Base-by-base conservation (phyloP, 164 flowering plant species). In the Protea cynaroides region DNA sequence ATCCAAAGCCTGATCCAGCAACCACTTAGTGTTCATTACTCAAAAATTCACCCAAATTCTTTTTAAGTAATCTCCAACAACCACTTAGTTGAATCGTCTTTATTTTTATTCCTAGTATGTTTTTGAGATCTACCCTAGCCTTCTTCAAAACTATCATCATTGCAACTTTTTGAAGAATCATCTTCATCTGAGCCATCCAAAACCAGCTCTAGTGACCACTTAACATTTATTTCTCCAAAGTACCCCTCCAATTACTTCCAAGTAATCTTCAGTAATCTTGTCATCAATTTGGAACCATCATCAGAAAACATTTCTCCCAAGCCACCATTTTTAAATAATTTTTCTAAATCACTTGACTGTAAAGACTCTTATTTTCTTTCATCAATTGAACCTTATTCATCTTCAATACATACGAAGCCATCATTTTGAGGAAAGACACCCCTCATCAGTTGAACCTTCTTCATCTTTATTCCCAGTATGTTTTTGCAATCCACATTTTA, bases 41-140 rank as follows among this genome's bases (percentile, higher is more conserved):
- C 73, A 77, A 18, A 62, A 70, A 25, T 72, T 70, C 49, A 96
- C 96, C 24, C 97, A 96, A 76, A 91, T 83, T 56, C 97, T 96
- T 69, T 88, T 84, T 62, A 89, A 64, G 63, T 94, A 91, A 80
- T 94, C 99, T 70, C 79, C 71, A 19, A 81, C 89, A 34, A 94
- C 72, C n/a, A n/a, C n/a, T n/a, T n/a, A n/a, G n/a, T n/a, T n/a
- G n/a, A n/a, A n/a, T n/a, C n/a, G n/a, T n/a, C n/a, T n/a, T n/a
- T n/a, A n/a, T n/a, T n/a, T n/a, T n/a, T n/a, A n/a, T n/a, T n/a
- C n/a, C n/a, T n/a, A n/a, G n/a, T n/a, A n/a, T n/a, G n/a, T n/a
- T n/a, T n/a, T n/a, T n/a, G n/a, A n/a, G n/a, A n/a, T n/a, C n/a
- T n/a, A n/a, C n/a, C n/a, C n/a, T n/a, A n/a, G n/a, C n/a, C n/a